These are phyloP conservation scores for Rhizopogon vesiculosus DNA, from an alignment of 768 basidiomycete genomes.

Conservation along the genomic window DNA sequence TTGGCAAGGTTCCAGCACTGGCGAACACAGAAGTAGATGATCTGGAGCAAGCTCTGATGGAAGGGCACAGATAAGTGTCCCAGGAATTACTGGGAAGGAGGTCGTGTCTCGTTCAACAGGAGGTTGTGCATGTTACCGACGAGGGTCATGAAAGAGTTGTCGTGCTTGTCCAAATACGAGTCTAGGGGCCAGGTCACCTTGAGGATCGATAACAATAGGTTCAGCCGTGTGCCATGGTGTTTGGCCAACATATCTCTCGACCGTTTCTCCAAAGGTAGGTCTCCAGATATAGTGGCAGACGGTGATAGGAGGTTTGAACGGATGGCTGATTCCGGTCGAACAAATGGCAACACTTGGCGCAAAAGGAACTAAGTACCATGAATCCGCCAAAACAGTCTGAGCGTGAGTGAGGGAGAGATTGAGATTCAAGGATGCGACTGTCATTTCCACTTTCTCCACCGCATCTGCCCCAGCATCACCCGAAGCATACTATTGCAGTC, in stretches of 20 bases:
- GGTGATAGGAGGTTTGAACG: constrained; percentile 55
- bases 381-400: constrained; percentile 66
- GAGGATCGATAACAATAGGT: constrained; percentile 67
- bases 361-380: constrained; percentile 78
- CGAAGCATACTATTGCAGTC: constrained; percentile 40
- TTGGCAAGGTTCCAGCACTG: constrained; percentile 51
- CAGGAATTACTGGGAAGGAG: constrained; percentile 69
- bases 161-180: constrained; percentile 47
- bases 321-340: constrained; percentile 48
- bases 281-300: constrained; percentile 59
- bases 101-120: constrained; percentile 68
- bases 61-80: constrained; percentile 60
- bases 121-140: constrained; percentile 59
- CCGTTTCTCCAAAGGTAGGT: constrained; percentile 63
- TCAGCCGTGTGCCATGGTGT: constrained; percentile 72
- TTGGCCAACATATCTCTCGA: constrained; percentile 81
- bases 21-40: constrained; percentile 72
- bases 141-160: constrained; percentile 57
- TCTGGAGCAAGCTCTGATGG: constrained; percentile 76
- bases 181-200: constrained; percentile 76
- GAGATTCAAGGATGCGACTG: constrained; percentile 73
- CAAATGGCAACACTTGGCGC: constrained; percentile 55
- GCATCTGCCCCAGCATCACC: constrained; percentile 38
- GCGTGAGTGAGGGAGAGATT: constrained; percentile 83
- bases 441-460: constrained; percentile 48